A percentile compares a stretch with the other conserved stretches of the same genome.
Evolutionary conservation across 441 rosid genomes (phyloP).

Genomic region (Corymbia citriodora): DNA sequence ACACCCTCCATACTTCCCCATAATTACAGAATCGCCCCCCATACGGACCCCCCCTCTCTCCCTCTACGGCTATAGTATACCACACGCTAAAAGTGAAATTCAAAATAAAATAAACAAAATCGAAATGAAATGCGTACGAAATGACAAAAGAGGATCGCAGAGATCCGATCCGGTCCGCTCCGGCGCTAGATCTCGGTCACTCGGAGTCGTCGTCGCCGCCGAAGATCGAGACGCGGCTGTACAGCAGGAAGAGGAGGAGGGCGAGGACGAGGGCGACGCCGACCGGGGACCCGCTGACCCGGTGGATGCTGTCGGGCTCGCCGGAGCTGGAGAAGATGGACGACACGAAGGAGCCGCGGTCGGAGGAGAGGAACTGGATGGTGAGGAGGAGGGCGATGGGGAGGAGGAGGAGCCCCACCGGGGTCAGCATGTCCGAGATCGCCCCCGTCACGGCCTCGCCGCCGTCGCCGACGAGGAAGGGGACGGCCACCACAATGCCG

Average conservation of each 20-base stretch:
- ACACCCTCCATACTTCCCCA: not conserved
- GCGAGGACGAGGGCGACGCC: conserved; percentile 75
- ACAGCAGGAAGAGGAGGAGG: conserved; percentile 60
- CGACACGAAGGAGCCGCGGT: conserved; percentile 62
- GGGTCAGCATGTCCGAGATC: conserved; percentile 74
- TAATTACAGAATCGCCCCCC: not conserved
- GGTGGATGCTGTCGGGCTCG: conserved; percentile 76
- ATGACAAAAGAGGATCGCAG: not conserved
- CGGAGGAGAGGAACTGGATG: conserved; percentile 89
- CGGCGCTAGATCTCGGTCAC: conserved; percentile 22
- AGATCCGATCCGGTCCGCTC: not conserved
- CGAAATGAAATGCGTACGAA: not conserved
- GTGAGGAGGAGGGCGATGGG: conserved; percentile 71
- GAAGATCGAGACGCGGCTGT: conserved; percentile 68
- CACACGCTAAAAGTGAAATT: not conserved
- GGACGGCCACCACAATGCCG: conserved; percentile 60
- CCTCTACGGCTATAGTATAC: not conserved
- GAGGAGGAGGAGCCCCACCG: conserved; percentile 75
- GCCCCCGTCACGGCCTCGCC: conserved; percentile 79
- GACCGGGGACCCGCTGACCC: conserved; percentile 75
- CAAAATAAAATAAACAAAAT: not conserved
- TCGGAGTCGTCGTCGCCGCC: conserved; percentile 68
- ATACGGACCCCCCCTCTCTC: not conserved
- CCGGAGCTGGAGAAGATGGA: conserved; percentile 53
- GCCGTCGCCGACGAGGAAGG: conserved; percentile 71